Evolutionary conservation across 1,284 basidiomycete species (phyloP), one percentile per base, ranked within the genome.

Genomic region (Ceratobasidium theobromae): DNA sequence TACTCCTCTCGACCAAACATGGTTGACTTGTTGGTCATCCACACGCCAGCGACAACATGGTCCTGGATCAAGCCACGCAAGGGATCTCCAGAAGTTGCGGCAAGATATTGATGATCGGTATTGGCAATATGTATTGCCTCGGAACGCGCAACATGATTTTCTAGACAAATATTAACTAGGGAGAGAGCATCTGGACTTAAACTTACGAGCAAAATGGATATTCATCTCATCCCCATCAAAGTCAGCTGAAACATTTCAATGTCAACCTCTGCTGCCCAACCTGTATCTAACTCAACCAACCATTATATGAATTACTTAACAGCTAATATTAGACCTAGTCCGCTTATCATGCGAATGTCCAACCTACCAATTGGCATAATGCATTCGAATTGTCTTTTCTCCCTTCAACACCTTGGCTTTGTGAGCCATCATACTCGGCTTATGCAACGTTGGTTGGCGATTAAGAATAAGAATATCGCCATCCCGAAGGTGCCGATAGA

Each of bases 141-240:
- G 8, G 96, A 91, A 67, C 96, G 88, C 49, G 97, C 95, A 45
- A 96, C 84, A 72, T 95, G 88, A 72, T 93, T 94, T 78, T 97
- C 90, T 93, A 71, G 1, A 69, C 65, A 41, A 48, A 32, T 53
- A 53, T 41, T 51, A 21, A 28, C 2, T 5, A 23, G n/a, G 46
- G 33, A 65, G 38, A 33, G 12, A 16, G 53, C 21, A 53, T 5
- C 38, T 35, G 30, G 35, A 58, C 16, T 25, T 12, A 69, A 72
- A 81, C 87, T 81, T 79, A 89, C 93, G 96, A 72, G 96, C 95
- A 74, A 99, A 99, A 79, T 99, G 96, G 70, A 99, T 95, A 79
- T 99, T 99, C 96, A 99, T 99, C 78, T 99, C 94, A 79, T 99
- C 97, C 73, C 97, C 97, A 75, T 99, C 97, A 75, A 99, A 99